Percentiles rank a stretch among this genome's conserved stretches.
Evolutionary conservation across 805 yeast species (phyloP).

Genomic region (Lachancea dasiensis): DNA sequence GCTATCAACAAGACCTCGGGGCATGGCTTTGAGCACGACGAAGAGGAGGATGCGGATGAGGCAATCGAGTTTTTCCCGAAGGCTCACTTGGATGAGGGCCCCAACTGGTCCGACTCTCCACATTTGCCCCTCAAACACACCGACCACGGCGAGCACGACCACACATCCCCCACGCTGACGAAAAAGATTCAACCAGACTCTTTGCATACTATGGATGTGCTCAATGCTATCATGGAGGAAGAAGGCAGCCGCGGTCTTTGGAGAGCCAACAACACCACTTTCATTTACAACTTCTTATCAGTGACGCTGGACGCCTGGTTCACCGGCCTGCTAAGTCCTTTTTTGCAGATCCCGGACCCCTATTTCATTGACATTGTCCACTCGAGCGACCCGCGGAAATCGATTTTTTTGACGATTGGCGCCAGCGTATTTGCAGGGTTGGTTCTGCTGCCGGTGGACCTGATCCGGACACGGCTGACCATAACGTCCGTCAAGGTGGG

Average conservation of each 20-base stretch:
- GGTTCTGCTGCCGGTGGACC: constrained; percentile 70
- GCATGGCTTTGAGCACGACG: too few relatives aligned
- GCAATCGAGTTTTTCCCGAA: constrained; percentile 35
- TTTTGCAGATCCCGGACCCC: constrained; percentile 82
- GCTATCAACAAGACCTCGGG: constrained; percentile 19
- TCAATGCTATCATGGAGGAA: constrained; percentile 55
- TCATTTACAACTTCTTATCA: constrained; percentile 66
- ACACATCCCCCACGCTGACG: constrained; percentile 19
- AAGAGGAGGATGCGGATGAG: constrained; percentile 24
- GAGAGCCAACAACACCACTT: constrained; percentile 73
- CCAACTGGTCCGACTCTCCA: constrained; percentile 33
- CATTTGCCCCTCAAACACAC: too few relatives aligned
- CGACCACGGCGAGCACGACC: constrained; percentile 6
- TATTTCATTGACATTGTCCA: constrained; percentile 75
- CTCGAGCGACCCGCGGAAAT: constrained; percentile 65
- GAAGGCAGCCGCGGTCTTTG: constrained; percentile 70
- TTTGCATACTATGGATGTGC: constrained; percentile 58
- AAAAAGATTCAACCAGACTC: constrained; percentile 46
- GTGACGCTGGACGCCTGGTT: constrained; percentile 86
- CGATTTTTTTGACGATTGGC: constrained; percentile 60
- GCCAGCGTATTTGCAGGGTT: constrained; percentile 72
- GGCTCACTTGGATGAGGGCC: neutral
- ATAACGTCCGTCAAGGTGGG: constrained; percentile 50
- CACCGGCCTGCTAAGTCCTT: constrained; percentile 79
- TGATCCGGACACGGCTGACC: constrained; percentile 72